Conservation (phyloP, 257 asterid species). For the Handroanthus guayacan region DNA sequence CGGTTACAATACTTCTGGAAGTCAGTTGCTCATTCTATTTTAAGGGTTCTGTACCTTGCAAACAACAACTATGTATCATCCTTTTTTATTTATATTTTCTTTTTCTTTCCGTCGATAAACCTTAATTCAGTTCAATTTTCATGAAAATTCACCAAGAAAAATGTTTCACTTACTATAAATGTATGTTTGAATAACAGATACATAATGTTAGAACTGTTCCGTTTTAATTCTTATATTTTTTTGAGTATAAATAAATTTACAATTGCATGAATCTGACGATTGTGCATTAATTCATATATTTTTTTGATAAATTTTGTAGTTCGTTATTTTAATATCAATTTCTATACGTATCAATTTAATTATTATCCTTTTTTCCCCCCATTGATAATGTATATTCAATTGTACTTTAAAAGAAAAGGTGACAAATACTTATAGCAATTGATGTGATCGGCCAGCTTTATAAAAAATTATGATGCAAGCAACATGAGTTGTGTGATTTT, state of each 20-base stretch:
- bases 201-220: too few relatives aligned
- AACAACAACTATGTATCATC: not conserved
- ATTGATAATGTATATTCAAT: too few relatives aligned
- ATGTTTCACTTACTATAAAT: too few relatives aligned
- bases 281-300: too few relatives aligned
- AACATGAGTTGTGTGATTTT: not conserved
- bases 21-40: not conserved
- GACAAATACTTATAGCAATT: not conserved
- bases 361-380: too few relatives aligned
- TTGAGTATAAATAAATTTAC: not conserved
- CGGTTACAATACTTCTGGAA: not conserved
- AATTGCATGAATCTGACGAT: too few relatives aligned
- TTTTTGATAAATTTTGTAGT: too few relatives aligned
- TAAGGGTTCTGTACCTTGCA: conserved; percentile 6
- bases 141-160: not conserved
- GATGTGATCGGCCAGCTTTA: not conserved
- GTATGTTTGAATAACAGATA: too few relatives aligned
- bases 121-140: not conserved
- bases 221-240: too few relatives aligned
- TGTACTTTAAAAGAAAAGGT: not conserved
- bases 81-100: not conserved
- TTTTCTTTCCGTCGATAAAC: not conserved
- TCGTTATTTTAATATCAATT: too few relatives aligned
- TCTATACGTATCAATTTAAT: too few relatives aligned
- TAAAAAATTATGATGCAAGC: not conserved